Conservation (phyloP, 257 asterid genomes). For the Salvia rosmarinus region DNA sequence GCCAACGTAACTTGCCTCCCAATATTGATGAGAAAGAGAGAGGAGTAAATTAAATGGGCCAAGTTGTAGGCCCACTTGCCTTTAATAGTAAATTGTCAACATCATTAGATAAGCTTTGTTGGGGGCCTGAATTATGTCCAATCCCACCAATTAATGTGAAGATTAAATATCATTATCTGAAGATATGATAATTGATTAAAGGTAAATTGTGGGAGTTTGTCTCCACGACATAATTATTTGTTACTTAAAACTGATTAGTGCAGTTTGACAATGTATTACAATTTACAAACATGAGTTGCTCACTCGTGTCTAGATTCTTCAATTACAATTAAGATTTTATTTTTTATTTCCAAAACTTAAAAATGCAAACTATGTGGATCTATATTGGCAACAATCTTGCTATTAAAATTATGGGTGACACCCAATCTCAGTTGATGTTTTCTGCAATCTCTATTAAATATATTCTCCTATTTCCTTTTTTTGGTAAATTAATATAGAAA, state of each 20-base stretch:
- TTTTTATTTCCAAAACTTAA: background rate
- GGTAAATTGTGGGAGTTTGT: background rate
- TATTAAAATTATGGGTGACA: background rate
- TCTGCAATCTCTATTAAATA: too few species aligned
- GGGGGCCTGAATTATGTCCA: slow-evolving; percentile 30
- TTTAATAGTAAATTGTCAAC: slow-evolving; percentile 9
- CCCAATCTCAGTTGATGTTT: background rate
- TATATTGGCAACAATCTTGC: background rate
- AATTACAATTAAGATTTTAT: background rate
- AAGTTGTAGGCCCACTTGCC: slow-evolving; percentile 31
- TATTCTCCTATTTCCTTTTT: too few species aligned
- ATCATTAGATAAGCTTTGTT: slow-evolving; percentile 1
- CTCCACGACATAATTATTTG: slow-evolving; percentile 24
- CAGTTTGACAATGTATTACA: background rate
- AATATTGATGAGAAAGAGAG: background rate
- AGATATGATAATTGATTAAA: slow-evolving; percentile 27
- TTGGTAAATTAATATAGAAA: too few species aligned
- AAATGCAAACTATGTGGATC: too few species aligned
- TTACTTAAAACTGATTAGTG: background rate
- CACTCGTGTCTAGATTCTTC: background rate
- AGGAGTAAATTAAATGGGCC: slow-evolving; percentile 33
- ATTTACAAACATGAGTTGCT: background rate
- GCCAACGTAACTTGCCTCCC: slow-evolving; percentile 6
- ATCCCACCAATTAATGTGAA: slow-evolving; percentile 17
- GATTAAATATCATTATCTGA: slow-evolving; percentile 8